phyloP scores from a whole-genome alignment of 306 rosid species.

The Cucumis cinereus region DNA sequence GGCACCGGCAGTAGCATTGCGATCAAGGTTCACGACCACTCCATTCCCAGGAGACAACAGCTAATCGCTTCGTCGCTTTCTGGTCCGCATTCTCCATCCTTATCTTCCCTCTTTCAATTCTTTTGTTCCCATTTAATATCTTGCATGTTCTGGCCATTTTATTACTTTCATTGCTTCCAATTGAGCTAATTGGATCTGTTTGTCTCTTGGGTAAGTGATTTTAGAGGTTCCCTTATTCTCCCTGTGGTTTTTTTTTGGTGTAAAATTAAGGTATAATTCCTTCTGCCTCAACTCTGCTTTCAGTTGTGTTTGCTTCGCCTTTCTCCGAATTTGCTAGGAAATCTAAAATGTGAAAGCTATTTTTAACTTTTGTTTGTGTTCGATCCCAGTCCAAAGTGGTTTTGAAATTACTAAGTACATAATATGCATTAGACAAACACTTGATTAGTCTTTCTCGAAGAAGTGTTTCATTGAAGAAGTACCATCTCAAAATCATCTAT shows the following conservation, averaged over 20 bases:
- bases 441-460: background rate
- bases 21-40: slow-evolving; percentile 61
- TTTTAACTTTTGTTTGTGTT: background rate
- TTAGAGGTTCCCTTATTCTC: background rate
- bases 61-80: background rate
- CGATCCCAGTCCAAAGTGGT: background rate
- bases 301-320: background rate
- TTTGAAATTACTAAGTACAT: background rate
- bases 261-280: background rate
- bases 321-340: background rate
- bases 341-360: background rate
- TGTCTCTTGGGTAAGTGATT: background rate
- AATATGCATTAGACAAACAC: background rate
- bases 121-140: background rate
- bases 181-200: background rate
- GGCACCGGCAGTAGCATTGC: slow-evolving; percentile 89
- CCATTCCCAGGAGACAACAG: slow-evolving; percentile 34
- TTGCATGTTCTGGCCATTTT: background rate
- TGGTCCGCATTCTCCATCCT: background rate
- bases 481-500: background rate
- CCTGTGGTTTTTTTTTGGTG: background rate
- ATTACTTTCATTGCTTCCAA: background rate
- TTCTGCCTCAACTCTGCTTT: background rate
- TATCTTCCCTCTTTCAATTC: background rate
- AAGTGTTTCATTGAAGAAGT: background rate